Percentiles rank a stretch among this genome's conserved stretches.
Conservation (phyloP, 495 filamentous ascomycete genomes). For the Daldinia grandis region DNA sequence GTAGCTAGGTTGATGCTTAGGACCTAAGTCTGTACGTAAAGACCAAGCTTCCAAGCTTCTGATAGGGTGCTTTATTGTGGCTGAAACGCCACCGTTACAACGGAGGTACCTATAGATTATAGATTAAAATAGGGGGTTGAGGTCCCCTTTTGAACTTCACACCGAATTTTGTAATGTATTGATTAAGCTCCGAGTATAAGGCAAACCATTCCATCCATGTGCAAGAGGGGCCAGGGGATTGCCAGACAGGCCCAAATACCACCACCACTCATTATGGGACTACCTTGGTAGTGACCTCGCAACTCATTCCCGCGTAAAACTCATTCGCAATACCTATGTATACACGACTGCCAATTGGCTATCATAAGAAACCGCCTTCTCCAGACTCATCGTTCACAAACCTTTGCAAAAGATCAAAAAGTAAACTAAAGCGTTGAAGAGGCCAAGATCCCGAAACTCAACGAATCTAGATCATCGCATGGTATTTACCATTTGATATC, state of each 20-base stretch:
- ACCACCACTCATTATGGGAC: neutral
- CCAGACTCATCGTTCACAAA: neutral
- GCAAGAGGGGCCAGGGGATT: neutral
- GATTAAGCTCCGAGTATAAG: neutral
- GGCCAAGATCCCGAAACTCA: neutral
- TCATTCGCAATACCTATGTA: neutral
- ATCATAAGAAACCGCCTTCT: neutral
- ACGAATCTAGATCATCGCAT: neutral
- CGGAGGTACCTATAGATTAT: neutral
- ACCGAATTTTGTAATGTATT: neutral
- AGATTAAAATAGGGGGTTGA: neutral
- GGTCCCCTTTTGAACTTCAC: neutral
- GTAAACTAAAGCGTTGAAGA: neutral
- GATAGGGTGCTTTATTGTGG: conserved; percentile 15
- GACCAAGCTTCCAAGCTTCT: neutral
- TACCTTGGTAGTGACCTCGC: neutral
- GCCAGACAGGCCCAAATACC: neutral
- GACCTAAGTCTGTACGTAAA: neutral
- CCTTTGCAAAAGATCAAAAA: neutral
- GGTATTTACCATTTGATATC: neutral
- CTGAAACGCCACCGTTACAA: conserved; percentile 35
- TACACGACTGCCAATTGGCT: neutral
- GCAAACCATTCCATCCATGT: neutral
- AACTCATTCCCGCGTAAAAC: neutral
- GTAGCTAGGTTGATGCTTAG: neutral